phyloP scores from a whole-genome alignment of 805 yeast genomes.

The Maudiozyma turicensis region DNA sequence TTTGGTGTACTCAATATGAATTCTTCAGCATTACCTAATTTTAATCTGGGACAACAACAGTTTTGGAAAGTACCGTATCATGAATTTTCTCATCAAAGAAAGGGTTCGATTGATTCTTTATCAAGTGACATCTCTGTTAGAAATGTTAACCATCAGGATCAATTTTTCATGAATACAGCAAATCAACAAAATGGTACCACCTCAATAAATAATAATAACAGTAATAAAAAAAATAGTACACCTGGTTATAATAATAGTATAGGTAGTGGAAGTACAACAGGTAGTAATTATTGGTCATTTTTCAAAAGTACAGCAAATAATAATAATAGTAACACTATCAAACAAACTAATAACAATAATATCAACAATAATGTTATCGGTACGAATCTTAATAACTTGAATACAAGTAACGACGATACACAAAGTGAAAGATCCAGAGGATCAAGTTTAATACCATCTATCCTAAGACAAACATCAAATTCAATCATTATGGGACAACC shows the following conservation, averaged over 20 bases:
- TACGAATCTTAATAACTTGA: background rate
- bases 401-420: slow-evolving; percentile 7
- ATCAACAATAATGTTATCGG: background rate
- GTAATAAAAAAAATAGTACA: background rate
- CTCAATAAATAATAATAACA: background rate
- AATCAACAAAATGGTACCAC: background rate
- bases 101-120: slow-evolving; percentile 26
- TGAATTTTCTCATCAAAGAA: slow-evolving; percentile 24
- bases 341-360: background rate
- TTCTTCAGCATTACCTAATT: slow-evolving; percentile 1
- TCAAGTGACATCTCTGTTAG: slow-evolving; percentile 23
- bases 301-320: slow-evolving; percentile 8
- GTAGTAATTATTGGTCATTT: slow-evolving; percentile 18
- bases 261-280: slow-evolving; percentile 4
- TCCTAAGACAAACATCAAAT: slow-evolving; percentile 15
- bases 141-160: slow-evolving; percentile 13
- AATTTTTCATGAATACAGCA: slow-evolving; percentile 11
- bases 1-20: background rate
- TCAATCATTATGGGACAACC: slow-evolving; percentile 11
- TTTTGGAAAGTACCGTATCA: slow-evolving; percentile 31
- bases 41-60: slow-evolving; percentile 20
- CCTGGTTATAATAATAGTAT: slow-evolving; percentile 1
- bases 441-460: slow-evolving; percentile 23
- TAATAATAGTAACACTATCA: background rate
- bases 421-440: slow-evolving; percentile 15